Conservation (phyloP, 257 asterid genomes). For the Lavandula angustifolia region DNA sequence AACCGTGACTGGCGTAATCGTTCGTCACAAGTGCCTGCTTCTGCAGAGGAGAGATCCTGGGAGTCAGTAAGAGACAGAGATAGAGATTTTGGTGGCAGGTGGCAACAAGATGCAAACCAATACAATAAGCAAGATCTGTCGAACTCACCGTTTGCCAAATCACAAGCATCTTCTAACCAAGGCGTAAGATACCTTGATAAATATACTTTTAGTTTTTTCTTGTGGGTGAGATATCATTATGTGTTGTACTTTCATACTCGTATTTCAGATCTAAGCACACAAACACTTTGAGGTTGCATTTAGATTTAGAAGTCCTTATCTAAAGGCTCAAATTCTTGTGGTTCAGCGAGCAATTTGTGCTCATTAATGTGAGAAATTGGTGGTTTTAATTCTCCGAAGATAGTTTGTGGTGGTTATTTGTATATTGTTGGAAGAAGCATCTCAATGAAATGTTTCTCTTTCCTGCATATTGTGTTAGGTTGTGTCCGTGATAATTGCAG, state of each 20-base stretch:
- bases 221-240: not conserved
- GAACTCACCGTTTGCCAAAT: conserved; percentile 48
- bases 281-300: not conserved
- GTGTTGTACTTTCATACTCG: not conserved
- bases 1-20: conserved; percentile 66
- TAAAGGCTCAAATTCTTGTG: not conserved
- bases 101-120: conserved; percentile 52
- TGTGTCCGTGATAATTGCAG: not conserved
- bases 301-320: not conserved
- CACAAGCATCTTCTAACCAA: conserved; percentile 58
- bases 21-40: conserved; percentile 41
- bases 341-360: not conserved
- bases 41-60: conserved; percentile 55
- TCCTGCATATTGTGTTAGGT: not conserved
- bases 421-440: not conserved
- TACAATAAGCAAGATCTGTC: conserved; percentile 50
- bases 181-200: conserved; percentile 37
- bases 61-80: conserved; percentile 59
- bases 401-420: no score
- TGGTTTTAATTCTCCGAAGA: not conserved
- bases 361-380: not conserved
- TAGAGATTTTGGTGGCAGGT: conserved; percentile 47
- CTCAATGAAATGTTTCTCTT: not conserved
- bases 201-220: conserved; percentile 1
- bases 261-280: conserved; percentile 1